Evolutionary conservation across 2,329 filamentous ascomycete species (phyloP).

Genomic region (Chaetomium sp.): DNA sequence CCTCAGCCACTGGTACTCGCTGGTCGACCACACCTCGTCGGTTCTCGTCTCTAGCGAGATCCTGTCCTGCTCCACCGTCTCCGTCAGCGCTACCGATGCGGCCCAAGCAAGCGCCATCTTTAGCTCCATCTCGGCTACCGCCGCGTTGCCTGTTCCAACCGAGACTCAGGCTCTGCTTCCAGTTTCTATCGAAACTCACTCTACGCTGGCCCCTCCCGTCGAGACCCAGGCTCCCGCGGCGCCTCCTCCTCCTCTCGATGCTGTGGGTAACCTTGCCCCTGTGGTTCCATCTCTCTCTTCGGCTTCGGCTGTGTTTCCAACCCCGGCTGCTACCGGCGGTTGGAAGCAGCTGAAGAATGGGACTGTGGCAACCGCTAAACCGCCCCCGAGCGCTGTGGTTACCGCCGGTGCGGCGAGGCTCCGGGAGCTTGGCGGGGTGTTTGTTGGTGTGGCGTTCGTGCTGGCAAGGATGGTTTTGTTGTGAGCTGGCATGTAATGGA

Average conservation of each 20-base stretch:
- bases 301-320: background rate
- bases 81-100: conserved; percentile 18
- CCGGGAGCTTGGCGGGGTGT: background rate
- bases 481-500: background rate
- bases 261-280: background rate
- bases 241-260: background rate
- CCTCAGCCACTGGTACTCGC: conserved; percentile 14
- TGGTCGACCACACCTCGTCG: conserved; percentile 5
- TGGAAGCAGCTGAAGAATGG: background rate
- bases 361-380: background rate
- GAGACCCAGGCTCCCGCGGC: background rate
- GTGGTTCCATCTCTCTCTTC: background rate
- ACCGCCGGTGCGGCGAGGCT: conserved; percentile 2
- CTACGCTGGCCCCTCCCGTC: too few relatives aligned
- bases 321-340: background rate
- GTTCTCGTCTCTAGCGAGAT: conserved; percentile 16
- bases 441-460: background rate
- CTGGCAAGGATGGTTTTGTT: background rate
- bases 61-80: conserved; percentile 1
- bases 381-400: background rate
- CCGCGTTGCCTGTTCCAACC: background rate
- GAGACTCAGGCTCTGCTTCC: background rate
- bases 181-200: background rate
- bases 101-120: conserved; percentile 11
- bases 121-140: conserved; percentile 5